Evolutionary conservation across 2,329 filamentous ascomycete species (phyloP).

Genomic region (Verticillium nubilum): DNA sequence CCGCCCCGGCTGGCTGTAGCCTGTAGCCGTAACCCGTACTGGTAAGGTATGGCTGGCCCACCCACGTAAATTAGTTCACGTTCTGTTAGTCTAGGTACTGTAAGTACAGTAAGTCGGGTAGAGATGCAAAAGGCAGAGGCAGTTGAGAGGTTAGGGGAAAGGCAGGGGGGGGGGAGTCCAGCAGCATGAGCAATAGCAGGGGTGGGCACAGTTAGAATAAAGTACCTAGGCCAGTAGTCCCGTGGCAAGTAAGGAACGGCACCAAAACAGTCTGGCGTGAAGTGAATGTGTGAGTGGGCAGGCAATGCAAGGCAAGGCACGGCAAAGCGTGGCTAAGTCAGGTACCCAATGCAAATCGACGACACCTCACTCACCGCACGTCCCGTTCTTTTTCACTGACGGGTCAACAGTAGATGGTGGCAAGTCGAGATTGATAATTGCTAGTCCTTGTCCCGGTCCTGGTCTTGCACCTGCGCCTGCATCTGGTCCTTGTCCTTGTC

Average conservation of each 20-base stretch:
- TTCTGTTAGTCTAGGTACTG: not conserved
- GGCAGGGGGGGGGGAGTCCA: not conserved
- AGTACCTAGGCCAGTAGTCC: not conserved
- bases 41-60: not conserved
- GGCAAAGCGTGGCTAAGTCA: not conserved
- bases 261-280: not conserved
- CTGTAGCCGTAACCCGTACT: not conserved
- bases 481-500: too few species aligned
- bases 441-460: not conserved
- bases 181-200: not conserved
- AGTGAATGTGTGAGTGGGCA: not conserved
- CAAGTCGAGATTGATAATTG: not conserved
- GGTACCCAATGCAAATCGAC: not conserved
- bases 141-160: not conserved
- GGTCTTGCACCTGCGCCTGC: not conserved
- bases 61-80: not conserved
- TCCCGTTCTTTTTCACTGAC: not conserved
- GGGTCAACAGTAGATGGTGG: not conserved
- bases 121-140: not conserved
- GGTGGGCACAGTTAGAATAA: not conserved
- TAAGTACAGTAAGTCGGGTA: not conserved
- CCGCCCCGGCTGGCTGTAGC: not conserved
- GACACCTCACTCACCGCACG: not conserved
- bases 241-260: not conserved
- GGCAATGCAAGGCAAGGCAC: not conserved